Conservation (phyloP, 306 rosid species). For the Cucurbita maxima region DNA sequence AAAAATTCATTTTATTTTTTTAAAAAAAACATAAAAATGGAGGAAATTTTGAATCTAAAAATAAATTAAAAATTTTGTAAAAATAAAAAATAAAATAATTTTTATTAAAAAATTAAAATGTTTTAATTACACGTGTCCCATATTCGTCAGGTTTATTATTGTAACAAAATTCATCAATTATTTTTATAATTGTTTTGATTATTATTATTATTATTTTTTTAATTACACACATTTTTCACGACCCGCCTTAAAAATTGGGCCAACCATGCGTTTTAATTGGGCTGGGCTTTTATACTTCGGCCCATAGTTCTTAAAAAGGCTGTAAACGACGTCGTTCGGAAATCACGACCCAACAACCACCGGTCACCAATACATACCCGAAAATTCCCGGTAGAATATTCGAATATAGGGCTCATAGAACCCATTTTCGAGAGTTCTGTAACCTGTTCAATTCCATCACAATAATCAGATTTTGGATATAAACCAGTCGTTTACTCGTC, state of each 20-base stretch:
- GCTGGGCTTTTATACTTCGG: not conserved
- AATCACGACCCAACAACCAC: not conserved
- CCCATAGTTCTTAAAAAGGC: not conserved
- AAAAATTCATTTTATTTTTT: no score
- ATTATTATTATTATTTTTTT: no score
- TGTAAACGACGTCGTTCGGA: not conserved
- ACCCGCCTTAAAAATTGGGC: not conserved
- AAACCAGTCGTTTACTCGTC: not conserved
- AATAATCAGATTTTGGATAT: not conserved
- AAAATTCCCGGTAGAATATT: not conserved
- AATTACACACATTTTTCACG: not conserved
- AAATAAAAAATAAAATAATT: no score
- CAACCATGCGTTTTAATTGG: not conserved
- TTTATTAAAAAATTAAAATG: no score
- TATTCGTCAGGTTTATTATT: no score
- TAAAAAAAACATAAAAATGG: no score
- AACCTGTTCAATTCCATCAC: not conserved
- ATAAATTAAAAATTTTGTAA: no score
- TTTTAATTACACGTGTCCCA: no score
- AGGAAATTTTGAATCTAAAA: no score
- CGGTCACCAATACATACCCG: not conserved
- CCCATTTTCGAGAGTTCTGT: not conserved
- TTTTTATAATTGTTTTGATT: no score
- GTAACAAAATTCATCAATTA: no score
- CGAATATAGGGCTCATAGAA: conserved; percentile 1